phyloP scores from a whole-genome alignment of 108 stramenopile species.

The Cylindrotheca closterium region DNA sequence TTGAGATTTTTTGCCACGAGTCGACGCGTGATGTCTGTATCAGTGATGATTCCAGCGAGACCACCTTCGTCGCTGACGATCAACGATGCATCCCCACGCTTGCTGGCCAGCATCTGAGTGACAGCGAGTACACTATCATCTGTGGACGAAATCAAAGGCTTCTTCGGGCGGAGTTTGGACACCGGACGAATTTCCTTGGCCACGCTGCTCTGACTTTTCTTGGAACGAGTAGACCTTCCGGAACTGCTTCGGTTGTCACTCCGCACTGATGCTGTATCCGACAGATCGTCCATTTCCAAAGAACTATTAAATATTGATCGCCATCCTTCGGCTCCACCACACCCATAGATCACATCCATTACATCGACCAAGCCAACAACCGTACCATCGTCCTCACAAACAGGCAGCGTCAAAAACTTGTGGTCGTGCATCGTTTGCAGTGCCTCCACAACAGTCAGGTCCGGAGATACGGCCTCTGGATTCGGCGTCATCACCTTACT shows the following conservation, averaged over 20 bases:
- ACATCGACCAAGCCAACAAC: constrained; percentile 93
- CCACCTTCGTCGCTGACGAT: constrained; percentile 53
- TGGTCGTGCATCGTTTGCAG: constrained; percentile 92
- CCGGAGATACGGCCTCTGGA: constrained; percentile 85
- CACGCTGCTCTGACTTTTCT: not conserved
- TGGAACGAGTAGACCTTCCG: constrained; percentile 9
- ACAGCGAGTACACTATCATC: constrained; percentile 51
- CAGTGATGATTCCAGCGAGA: constrained; percentile 83
- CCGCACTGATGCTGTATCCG: constrained; percentile 49
- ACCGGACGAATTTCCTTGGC: constrained; percentile 28
- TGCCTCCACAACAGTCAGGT: constrained; percentile 87
- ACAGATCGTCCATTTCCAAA: constrained; percentile 64
- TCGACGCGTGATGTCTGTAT: constrained; percentile 77
- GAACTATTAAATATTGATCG: constrained; percentile 71
- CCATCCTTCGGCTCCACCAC: constrained; percentile 82
- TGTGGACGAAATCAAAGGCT: constrained; percentile 47
- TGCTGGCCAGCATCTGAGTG: constrained; percentile 55
- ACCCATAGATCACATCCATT: constrained; percentile 89
- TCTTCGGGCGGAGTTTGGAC: constrained; percentile 73
- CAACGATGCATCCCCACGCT: constrained; percentile 66
- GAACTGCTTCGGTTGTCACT: constrained; percentile 22
- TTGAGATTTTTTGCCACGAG: constrained; percentile 74
- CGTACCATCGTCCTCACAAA: constrained; percentile 72
- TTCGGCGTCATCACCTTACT: constrained; percentile 90
- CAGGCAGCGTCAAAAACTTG: constrained; percentile 90